phyloP scores from a whole-genome alignment of 2,329 filamentous ascomycete species.

The Pseudogymnoascus sp. region DNA sequence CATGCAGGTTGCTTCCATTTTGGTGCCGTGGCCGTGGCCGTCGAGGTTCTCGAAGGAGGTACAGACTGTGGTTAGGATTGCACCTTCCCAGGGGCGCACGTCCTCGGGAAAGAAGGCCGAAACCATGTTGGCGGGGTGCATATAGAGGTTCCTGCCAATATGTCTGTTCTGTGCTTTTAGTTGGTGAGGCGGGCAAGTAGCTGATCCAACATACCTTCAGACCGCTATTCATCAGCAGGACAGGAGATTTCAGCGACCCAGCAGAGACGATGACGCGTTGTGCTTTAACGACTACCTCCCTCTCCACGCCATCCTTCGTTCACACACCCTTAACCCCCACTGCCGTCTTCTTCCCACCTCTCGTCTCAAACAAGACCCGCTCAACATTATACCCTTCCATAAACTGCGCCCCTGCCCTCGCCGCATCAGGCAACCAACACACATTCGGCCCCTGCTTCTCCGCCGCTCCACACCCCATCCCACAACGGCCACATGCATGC shows the following conservation, averaged over 20 bases:
- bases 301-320: conserved; percentile 38
- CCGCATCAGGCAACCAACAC: conserved; percentile 72
- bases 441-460: conserved; percentile 74
- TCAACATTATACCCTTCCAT: conserved; percentile 74
- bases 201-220: conserved; percentile 35
- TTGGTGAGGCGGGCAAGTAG: not conserved
- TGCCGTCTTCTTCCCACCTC: conserved; percentile 39
- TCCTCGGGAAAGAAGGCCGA: conserved; percentile 59
- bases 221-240: conserved; percentile 69
- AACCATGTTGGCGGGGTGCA: conserved; percentile 63
- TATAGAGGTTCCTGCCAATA: conserved; percentile 70
- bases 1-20: conserved; percentile 72
- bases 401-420: conserved; percentile 67
- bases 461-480: conserved; percentile 52
- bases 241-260: conserved; percentile 68
- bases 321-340: conserved; percentile 67
- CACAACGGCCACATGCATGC: conserved; percentile 65
- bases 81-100: conserved; percentile 60
- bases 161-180: conserved; percentile 49
- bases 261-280: conserved; percentile 70
- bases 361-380: conserved; percentile 55
- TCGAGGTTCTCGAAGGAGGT: conserved; percentile 75
- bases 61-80: conserved; percentile 71
- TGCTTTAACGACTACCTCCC: conserved; percentile 64
- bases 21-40: conserved; percentile 68